Evolutionary conservation across 306 rosid species (phyloP).

Genomic region (Fragaria ananassa): DNA sequence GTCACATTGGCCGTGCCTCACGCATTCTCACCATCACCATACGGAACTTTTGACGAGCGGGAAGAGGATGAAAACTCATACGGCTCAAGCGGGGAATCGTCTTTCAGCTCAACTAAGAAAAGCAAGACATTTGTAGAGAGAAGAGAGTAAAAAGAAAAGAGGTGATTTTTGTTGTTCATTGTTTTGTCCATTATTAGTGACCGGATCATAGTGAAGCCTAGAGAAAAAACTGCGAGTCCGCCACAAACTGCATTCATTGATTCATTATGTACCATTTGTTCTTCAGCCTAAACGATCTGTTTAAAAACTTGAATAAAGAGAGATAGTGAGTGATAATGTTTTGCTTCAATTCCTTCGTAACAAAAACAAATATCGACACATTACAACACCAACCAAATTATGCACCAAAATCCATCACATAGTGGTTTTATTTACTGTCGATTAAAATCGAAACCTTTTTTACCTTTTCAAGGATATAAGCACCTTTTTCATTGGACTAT

Average conservation of each 20-base stretch:
- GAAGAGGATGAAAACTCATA: slow-evolving; percentile 38
- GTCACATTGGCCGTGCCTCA: slow-evolving; percentile 77
- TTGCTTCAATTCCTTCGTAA: background rate
- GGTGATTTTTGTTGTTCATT: slow-evolving; percentile 16
- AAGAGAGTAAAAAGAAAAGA: slow-evolving; percentile 18
- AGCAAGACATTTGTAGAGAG: slow-evolving; percentile 16
- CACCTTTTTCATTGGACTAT: too few species aligned
- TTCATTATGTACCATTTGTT: background rate
- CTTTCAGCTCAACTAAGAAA: slow-evolving; percentile 42
- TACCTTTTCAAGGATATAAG: too few species aligned
- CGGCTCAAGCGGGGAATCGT: slow-evolving; percentile 48
- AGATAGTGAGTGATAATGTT: background rate
- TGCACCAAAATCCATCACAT: too few species aligned
- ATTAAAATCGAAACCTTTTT: too few species aligned
- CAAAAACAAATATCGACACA: background rate
- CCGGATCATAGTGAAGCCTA: background rate
- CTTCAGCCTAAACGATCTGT: background rate
- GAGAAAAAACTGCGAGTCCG: background rate
- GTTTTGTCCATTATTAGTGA: background rate
- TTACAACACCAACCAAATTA: too few species aligned
- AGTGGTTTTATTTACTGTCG: too few species aligned
- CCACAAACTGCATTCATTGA: background rate
- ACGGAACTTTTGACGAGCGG: slow-evolving; percentile 70
- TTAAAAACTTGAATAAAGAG: background rate
- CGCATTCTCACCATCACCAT: slow-evolving; percentile 58